Conservation (phyloP, 2,329 filamentous ascomycete species). For the Colletotrichum sp. region DNA sequence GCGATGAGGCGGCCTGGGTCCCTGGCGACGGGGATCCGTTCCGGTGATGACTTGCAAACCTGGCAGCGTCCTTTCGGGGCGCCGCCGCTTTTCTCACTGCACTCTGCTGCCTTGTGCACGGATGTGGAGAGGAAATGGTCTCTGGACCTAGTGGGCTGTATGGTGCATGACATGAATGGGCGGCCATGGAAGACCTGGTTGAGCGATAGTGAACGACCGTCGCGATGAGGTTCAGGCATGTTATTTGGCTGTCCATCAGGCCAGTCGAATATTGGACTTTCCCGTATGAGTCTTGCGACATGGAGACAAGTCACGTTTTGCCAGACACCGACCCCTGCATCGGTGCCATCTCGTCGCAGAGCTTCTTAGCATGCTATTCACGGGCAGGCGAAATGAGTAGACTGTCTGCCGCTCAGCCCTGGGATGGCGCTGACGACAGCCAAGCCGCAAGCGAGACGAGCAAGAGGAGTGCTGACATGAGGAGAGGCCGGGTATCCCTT, state of each 20-base stretch:
- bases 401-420: not conserved
- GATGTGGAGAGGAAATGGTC: slow-evolving; percentile 52
- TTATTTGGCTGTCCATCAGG: not conserved
- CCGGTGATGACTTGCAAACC: slow-evolving; percentile 20
- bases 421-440: not conserved
- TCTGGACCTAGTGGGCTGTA: not conserved
- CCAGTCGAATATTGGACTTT: not conserved
- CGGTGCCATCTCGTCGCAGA: not conserved
- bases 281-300: not conserved
- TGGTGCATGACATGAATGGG: not conserved
- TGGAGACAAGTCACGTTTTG: not conserved
- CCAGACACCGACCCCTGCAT: not conserved
- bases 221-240: not conserved
- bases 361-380: not conserved
- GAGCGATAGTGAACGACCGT: not conserved
- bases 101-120: slow-evolving; percentile 47
- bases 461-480: not conserved
- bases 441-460: not conserved
- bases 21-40: not conserved
- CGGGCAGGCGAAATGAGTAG: not conserved
- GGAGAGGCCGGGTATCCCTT: not conserved
- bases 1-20: not conserved
- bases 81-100: slow-evolving; percentile 58
- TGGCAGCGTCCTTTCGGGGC: slow-evolving; percentile 24
- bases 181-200: not conserved